These are phyloP conservation scores for Arctostaphylos glauca DNA, from an alignment of 148 eudicot genomes.

Conservation along the genomic window DNA sequence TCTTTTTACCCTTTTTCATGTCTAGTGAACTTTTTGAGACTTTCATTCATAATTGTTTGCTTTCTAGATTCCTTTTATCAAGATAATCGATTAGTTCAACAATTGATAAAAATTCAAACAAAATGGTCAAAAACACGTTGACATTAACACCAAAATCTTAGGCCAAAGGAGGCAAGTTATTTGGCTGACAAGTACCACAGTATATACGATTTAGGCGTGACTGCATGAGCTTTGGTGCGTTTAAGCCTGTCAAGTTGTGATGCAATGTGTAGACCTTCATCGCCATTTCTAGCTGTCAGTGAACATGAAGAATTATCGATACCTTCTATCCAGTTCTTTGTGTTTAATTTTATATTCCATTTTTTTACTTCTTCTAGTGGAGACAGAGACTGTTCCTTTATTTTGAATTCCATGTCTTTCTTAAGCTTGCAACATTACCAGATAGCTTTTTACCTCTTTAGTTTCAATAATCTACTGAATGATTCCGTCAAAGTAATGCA, in stretches of 20 bases:
- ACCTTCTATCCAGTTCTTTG: neutral
- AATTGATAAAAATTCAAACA: no score
- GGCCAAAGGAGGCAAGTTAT: no score
- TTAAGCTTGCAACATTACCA: neutral
- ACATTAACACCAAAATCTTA: no score
- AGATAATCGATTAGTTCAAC: no score
- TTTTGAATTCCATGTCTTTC: neutral
- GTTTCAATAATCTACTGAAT: neutral
- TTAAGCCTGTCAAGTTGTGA: neutral
- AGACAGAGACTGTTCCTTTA: neutral
- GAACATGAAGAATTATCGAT: neutral
- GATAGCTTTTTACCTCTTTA: neutral
- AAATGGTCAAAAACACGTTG: no score
- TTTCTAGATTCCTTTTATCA: no score
- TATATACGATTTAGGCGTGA: neutral
- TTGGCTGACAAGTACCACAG: neutral
- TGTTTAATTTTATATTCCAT: neutral
- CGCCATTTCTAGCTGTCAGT: neutral
- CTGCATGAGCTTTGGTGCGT: neutral
- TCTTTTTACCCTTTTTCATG: no score
- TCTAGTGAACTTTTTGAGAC: no score
- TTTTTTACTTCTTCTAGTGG: neutral
- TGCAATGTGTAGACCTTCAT: neutral
- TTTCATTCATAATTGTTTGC: no score
- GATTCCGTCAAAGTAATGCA: neutral